These are phyloP conservation scores for Collybia sp. DNA, from an alignment of 768 basidiomycete species.

Conservation along the genomic window DNA sequence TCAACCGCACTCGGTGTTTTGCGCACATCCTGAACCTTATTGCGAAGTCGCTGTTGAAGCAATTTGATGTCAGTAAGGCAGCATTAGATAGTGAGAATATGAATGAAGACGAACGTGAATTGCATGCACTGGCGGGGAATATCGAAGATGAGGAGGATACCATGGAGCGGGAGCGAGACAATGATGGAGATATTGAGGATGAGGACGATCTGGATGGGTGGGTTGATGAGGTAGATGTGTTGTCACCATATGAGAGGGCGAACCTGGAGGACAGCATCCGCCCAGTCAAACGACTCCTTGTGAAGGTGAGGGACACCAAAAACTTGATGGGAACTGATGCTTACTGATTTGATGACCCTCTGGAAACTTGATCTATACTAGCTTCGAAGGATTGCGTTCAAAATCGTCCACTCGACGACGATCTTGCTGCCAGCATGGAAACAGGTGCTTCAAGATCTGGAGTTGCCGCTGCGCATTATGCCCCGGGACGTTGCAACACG, in stretches of 20 bases:
- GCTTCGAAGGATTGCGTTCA: constrained; percentile 12
- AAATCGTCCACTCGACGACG: constrained; percentile 20
- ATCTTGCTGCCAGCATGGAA: constrained; percentile 23
- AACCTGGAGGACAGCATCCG: constrained; percentile 10
- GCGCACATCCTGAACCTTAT: constrained; percentile 31
- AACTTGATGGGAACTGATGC: neutral
- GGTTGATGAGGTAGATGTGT: constrained; percentile 14
- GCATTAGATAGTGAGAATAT: constrained; percentile 6
- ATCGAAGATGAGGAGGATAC: constrained; percentile 10
- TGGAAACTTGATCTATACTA: constrained; percentile 2
- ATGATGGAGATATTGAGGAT: constrained; percentile 9
- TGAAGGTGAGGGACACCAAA: constrained; percentile 21
- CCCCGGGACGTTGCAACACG: constrained; percentile 28
- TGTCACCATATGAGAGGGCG: constrained; percentile 3
- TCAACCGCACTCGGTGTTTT: constrained; percentile 28
- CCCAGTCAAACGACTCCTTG: constrained; percentile 20
- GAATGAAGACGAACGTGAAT: constrained; percentile 2
- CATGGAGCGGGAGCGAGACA: constrained; percentile 5
- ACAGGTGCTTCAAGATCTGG: constrained; percentile 4
- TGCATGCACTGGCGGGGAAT: constrained; percentile 9
- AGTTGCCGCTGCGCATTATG: constrained; percentile 10
- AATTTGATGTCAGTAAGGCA: constrained; percentile 25
- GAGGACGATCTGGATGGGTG: constrained; percentile 16
- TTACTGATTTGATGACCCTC: neutral
- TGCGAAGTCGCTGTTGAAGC: constrained; percentile 22